Conservation (phyloP, 2,329 filamentous ascomycete genomes). For the Microcyclospora pomicola region DNA sequence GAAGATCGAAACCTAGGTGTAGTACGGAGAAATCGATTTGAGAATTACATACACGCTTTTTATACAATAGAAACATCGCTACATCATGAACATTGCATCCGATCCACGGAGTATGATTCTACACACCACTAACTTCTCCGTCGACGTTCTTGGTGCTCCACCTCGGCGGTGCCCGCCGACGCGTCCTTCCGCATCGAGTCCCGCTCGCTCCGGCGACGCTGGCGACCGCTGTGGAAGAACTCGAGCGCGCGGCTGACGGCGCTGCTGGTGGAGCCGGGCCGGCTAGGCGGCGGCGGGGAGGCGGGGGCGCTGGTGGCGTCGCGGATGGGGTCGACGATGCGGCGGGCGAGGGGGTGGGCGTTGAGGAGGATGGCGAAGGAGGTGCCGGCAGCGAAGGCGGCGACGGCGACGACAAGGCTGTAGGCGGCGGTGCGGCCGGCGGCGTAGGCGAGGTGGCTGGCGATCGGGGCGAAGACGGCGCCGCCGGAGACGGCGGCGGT, state of each 20-base stretch:
- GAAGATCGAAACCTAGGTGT: no score
- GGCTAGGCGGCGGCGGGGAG: not conserved
- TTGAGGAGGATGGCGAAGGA: slow-evolving; percentile 44
- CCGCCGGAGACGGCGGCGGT: slow-evolving; percentile 42
- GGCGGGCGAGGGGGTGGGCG: slow-evolving; percentile 31
- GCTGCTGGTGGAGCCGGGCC: slow-evolving; percentile 18
- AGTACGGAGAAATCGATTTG: no score
- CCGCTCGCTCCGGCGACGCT: no score
- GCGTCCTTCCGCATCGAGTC: not conserved
- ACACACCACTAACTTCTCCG: no score
- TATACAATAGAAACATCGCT: no score
- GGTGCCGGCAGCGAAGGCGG: slow-evolving; percentile 36
- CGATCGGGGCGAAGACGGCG: slow-evolving; percentile 41
- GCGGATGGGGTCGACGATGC: slow-evolving; percentile 30
- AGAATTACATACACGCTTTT: no score
- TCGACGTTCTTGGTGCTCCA: not conserved
- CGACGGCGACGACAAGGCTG: slow-evolving; percentile 40
- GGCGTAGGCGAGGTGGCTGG: slow-evolving; percentile 30
- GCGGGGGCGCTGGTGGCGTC: slow-evolving; percentile 6
- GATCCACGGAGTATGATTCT: no score
- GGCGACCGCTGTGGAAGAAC: slow-evolving; percentile 11
- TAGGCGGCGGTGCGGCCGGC: slow-evolving; percentile 31
- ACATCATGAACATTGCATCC: no score
- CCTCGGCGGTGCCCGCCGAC: not conserved
- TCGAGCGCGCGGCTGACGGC: slow-evolving; percentile 18